Conservation (phyloP, 2,329 filamentous ascomycete species). For the Fusarium sambucinum region DNA sequence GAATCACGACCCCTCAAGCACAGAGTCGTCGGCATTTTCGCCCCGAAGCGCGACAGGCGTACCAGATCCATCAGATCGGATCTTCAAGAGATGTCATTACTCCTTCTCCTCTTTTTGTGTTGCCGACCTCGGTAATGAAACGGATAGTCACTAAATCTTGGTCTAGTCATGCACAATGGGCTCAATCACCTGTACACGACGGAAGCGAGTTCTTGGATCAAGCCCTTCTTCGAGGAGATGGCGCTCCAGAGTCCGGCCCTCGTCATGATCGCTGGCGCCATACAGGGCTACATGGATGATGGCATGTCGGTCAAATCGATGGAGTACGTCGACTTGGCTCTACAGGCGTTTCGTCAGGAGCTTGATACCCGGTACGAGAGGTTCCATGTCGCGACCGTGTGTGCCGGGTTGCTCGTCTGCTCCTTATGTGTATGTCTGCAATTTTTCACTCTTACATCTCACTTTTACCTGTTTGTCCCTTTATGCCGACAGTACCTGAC, state of each 20-base stretch:
- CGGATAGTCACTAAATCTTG: conserved; percentile 11
- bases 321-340: conserved; percentile 38
- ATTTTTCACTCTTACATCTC: neutral
- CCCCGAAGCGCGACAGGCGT: conserved; percentile 10
- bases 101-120: neutral
- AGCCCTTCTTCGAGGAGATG: conserved; percentile 43
- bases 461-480: too few relatives aligned
- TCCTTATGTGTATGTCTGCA: conserved; percentile 39
- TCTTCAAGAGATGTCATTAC: conserved; percentile 39
- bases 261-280: conserved; percentile 36
- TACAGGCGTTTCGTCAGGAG: conserved; percentile 44
- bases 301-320: conserved; percentile 41
- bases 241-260: conserved; percentile 42
- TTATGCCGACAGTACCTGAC: too few relatives aligned
- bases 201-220: conserved; percentile 41
- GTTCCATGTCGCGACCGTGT: conserved; percentile 37
- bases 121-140: conserved; percentile 1
- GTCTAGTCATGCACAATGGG: conserved; percentile 36
- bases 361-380: conserved; percentile 31
- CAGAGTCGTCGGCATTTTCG: conserved; percentile 20
- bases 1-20: conserved; percentile 23
- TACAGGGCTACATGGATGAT: conserved; percentile 44
- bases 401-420: conserved; percentile 41
- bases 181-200: conserved; percentile 42
- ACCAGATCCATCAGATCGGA: conserved; percentile 24